phyloP scores from a whole-genome alignment of 1,139 yeast species.

The Tardiomyces digboiensis region DNA sequence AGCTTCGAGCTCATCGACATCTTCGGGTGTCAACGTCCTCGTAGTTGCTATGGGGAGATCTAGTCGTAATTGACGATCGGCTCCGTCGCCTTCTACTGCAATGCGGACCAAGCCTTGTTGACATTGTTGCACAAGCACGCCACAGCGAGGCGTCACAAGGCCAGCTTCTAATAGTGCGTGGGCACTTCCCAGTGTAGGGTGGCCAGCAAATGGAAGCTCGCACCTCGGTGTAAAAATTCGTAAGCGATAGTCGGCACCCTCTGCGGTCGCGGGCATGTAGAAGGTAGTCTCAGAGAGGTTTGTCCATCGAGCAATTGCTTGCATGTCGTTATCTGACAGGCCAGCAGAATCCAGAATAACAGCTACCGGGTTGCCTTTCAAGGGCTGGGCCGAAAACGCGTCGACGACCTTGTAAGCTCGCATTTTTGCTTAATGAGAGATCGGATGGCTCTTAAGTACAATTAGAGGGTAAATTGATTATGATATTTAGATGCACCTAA shows the following conservation, averaged over 20 bases:
- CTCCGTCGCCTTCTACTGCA: not conserved
- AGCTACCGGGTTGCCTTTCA: constrained; percentile 48
- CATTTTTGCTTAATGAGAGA: too few relatives aligned
- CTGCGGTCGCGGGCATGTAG: constrained; percentile 30
- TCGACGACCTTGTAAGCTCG: constrained; percentile 32
- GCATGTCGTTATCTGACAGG: constrained; percentile 31
- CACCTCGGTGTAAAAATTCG: constrained; percentile 37
- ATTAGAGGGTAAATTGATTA: too few relatives aligned
- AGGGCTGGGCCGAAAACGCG: constrained; percentile 36
- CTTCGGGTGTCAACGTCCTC: not conserved
- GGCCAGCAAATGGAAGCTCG: constrained; percentile 54
- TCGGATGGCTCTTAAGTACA: too few relatives aligned
- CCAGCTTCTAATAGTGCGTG: constrained; percentile 8
- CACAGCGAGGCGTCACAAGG: constrained; percentile 2
- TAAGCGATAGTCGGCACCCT: constrained; percentile 35
- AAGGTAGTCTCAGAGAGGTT: constrained; percentile 50
- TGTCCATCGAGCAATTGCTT: constrained; percentile 43
- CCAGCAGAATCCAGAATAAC: constrained; percentile 25
- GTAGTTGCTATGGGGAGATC: constrained; percentile 3
- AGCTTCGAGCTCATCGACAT: not conserved
- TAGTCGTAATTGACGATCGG: constrained; percentile 3
- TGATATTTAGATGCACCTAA: too few relatives aligned
- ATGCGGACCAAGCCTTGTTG: constrained; percentile 8
- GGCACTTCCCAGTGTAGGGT: constrained; percentile 47
- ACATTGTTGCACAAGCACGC: constrained; percentile 12